These are phyloP conservation scores for Forsythia suspensa DNA, from an alignment of 257 asterid genomes.

Conservation along the genomic window DNA sequence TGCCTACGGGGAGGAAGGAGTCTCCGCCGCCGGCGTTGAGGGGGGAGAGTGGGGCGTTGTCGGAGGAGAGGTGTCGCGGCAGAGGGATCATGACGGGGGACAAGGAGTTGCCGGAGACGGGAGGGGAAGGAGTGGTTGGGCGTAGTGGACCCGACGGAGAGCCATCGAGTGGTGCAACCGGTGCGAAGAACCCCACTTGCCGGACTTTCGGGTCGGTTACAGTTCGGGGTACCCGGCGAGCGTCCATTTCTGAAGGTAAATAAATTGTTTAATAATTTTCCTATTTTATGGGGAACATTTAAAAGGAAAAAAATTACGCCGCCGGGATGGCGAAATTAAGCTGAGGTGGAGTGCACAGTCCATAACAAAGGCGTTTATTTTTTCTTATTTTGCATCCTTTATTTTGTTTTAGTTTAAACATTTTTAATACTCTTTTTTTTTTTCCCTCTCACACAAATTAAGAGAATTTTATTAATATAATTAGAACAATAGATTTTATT, in stretches of 20 bases:
- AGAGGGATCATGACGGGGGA: constrained; percentile 95
- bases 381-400: too few species aligned
- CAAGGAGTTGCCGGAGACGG: constrained; percentile 49
- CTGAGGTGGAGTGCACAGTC: background rate
- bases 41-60: constrained; percentile 50
- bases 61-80: constrained; percentile 56
- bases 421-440: too few species aligned
- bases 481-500: too few species aligned
- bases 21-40: constrained; percentile 36
- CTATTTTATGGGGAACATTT: background rate
- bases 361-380: background rate
- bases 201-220: constrained; percentile 92
- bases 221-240: constrained; percentile 76
- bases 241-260: constrained; percentile 47
- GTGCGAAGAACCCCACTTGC: constrained; percentile 82
- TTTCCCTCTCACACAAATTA: too few species aligned
- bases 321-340: background rate
- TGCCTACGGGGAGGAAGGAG: constrained; percentile 58
- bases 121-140: constrained; percentile 50
- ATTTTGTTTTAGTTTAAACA: too few species aligned
- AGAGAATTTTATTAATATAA: too few species aligned
- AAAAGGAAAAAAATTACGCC: background rate
- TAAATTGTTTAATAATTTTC: too few species aligned
- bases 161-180: constrained; percentile 49
- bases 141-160: constrained; percentile 57